Evolutionary conservation across 208 protist genomes (phyloP).

Genomic region (Crithidia expoeki): DNA sequence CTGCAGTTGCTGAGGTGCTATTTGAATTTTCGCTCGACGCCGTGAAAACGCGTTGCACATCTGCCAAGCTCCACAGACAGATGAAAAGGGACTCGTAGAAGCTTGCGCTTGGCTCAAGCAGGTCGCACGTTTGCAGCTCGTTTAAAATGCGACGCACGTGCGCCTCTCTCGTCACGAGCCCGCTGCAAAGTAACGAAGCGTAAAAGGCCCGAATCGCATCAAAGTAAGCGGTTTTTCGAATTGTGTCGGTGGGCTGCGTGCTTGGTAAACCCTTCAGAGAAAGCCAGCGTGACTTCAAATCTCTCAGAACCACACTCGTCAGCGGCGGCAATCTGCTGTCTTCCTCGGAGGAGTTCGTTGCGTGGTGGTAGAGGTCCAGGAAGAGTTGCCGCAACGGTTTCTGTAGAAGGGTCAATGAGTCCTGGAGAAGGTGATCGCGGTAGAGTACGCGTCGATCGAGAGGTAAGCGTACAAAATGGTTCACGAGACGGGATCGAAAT

Average conservation of each 20-base stretch:
- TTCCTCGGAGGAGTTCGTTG: background rate
- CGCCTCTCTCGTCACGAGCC: conserved; percentile 26
- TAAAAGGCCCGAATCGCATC: conserved; percentile 52
- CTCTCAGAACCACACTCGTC: conserved; percentile 21
- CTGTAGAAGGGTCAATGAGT: conserved; percentile 4
- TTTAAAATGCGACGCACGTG: conserved; percentile 59
- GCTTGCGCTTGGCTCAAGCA: conserved; percentile 50
- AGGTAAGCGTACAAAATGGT: conserved; percentile 15
- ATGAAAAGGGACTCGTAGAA: conserved; percentile 58
- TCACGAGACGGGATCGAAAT: background rate
- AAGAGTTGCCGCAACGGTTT: conserved; percentile 6
- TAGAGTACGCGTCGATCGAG: conserved; percentile 26
- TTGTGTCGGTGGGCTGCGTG: background rate
- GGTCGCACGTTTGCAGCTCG: conserved; percentile 49
- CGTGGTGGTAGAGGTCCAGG: background rate
- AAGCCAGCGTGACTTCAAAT: conserved; percentile 40
- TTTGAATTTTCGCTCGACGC: too few relatives aligned
- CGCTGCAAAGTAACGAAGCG: conserved; percentile 49
- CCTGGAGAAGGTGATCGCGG: conserved; percentile 21
- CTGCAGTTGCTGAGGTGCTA: too few relatives aligned
- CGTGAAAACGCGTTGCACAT: conserved; percentile 16
- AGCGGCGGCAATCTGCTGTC: background rate
- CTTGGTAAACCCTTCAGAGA: background rate
- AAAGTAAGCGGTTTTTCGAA: background rate
- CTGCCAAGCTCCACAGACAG: conserved; percentile 8